These are phyloP conservation scores for Pinus taeda DNA, from an alignment of 75 land plant species.

Conservation along the genomic window DNA sequence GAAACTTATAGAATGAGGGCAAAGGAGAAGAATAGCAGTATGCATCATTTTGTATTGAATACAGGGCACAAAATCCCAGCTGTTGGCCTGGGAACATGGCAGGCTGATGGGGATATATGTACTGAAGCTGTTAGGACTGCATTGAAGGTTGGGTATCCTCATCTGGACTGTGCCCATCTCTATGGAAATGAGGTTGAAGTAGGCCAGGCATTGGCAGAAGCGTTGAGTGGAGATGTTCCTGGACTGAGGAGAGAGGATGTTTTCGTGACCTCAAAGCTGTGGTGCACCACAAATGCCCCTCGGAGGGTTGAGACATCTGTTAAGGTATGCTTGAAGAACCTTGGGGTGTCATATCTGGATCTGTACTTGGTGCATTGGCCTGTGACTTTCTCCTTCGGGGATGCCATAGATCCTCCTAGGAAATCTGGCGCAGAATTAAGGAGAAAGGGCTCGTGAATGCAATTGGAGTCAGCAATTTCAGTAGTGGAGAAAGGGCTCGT, in stretches of 20 bases:
- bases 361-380: slow-evolving; percentile 81
- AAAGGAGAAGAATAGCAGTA: not conserved
- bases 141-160: slow-evolving; percentile 60
- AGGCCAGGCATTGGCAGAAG: slow-evolving; percentile 60
- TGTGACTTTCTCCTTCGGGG: slow-evolving; percentile 44
- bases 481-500: too few species aligned
- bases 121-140: slow-evolving; percentile 55
- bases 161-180: slow-evolving; percentile 78
- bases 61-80: slow-evolving; percentile 72
- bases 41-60: slow-evolving; percentile 49
- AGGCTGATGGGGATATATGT: slow-evolving; percentile 58
- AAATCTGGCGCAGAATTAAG: slow-evolving; percentile 38
- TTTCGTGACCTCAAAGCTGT: slow-evolving; percentile 70
- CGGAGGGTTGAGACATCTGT: slow-evolving; percentile 60
- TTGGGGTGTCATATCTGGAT: slow-evolving; percentile 57
- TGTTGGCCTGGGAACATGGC: slow-evolving; percentile 78
- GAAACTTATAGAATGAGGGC: too few species aligned
- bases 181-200: slow-evolving; percentile 77
- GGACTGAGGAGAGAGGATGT: slow-evolving; percentile 62
- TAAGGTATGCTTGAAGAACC: slow-evolving; percentile 56
- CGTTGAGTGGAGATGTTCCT: slow-evolving; percentile 30
- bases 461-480: too few species aligned
- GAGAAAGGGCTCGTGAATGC: too few species aligned
- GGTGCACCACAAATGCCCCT: slow-evolving; percentile 53
- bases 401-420: slow-evolving; percentile 76